Percentiles rank a stretch among this genome's conserved stretches.
phyloP scores from a whole-genome alignment of 495 filamentous ascomycete species.

The Aspergillus ellipticus region DNA sequence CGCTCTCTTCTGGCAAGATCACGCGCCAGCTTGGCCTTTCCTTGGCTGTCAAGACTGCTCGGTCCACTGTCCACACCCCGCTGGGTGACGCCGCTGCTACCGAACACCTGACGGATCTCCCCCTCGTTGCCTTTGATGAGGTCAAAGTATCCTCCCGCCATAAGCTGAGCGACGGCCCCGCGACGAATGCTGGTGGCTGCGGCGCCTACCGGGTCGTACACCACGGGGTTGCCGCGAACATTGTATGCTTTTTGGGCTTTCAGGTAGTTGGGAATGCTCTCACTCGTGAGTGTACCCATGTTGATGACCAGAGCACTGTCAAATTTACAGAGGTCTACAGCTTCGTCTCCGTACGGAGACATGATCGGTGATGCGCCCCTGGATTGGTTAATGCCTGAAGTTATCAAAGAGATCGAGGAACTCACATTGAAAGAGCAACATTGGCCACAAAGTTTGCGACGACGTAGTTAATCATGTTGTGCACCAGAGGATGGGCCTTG shows the following conservation, averaged over 20 bases:
- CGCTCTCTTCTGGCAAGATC: slow-evolving; percentile 63
- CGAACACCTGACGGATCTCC: slow-evolving; percentile 74
- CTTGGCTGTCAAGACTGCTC: slow-evolving; percentile 47
- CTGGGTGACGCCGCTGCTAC: slow-evolving; percentile 55
- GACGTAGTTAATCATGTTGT: slow-evolving; percentile 96
- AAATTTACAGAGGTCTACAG: slow-evolving; percentile 66
- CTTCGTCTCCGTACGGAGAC: slow-evolving; percentile 83
- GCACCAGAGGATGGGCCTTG: slow-evolving; percentile 66
- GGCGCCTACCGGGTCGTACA: slow-evolving; percentile 90
- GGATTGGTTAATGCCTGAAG: not conserved
- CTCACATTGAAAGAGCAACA: slow-evolving; percentile 69
- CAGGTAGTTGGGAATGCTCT: slow-evolving; percentile 63
- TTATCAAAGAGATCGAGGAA: not conserved
- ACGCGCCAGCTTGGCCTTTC: slow-evolving; percentile 58
- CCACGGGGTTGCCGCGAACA: slow-evolving; percentile 61
- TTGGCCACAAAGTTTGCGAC: slow-evolving; percentile 94
- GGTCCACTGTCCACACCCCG: slow-evolving; percentile 82
- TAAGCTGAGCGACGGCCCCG: slow-evolving; percentile 64
- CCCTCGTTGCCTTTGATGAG: slow-evolving; percentile 95
- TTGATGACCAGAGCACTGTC: slow-evolving; percentile 78
- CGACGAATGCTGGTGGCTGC: slow-evolving; percentile 77
- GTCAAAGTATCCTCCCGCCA: slow-evolving; percentile 72
- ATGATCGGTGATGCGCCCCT: slow-evolving; percentile 89
- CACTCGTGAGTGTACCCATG: slow-evolving; percentile 84
- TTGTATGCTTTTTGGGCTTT: slow-evolving; percentile 77